A percentile compares a stretch with the other conserved stretches of the same genome.
phyloP scores from a whole-genome alignment of 768 basidiomycete species.

The Dendrothele bispora region DNA sequence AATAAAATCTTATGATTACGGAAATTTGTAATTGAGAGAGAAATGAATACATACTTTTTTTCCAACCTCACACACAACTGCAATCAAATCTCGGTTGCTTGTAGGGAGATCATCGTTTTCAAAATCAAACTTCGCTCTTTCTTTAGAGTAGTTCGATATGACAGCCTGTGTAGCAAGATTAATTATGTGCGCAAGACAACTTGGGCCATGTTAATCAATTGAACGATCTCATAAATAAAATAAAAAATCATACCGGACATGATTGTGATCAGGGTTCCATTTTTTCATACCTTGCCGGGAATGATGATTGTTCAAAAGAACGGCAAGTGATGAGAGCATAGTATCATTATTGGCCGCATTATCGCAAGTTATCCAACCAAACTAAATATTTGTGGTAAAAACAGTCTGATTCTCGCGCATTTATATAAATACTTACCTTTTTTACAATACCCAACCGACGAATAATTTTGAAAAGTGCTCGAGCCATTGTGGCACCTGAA shows the following conservation, averaged over 20 bases:
- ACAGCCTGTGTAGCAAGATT: slow-evolving; percentile 33
- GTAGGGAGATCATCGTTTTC: too few species aligned
- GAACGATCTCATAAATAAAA: background rate
- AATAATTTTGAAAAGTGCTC: slow-evolving; percentile 36
- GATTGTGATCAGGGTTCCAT: background rate
- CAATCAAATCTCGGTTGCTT: too few species aligned
- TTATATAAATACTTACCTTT: slow-evolving; percentile 24
- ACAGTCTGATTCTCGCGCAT: slow-evolving; percentile 1
- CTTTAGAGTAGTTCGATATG: too few species aligned
- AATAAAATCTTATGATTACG: too few species aligned
- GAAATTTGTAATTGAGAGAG: too few species aligned
- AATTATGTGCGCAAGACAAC: slow-evolving; percentile 30
- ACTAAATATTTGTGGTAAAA: slow-evolving; percentile 16
- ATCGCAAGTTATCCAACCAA: slow-evolving; percentile 36
- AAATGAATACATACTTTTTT: too few species aligned
- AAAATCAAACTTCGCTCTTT: too few species aligned
- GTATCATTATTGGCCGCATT: slow-evolving; percentile 39
- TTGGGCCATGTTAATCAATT: slow-evolving; percentile 11
- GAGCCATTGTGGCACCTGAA: slow-evolving; percentile 31
- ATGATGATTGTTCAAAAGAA: background rate
- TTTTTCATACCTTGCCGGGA: background rate
- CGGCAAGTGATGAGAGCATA: slow-evolving; percentile 28
- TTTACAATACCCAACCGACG: slow-evolving; percentile 22
- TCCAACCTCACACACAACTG: too few species aligned
- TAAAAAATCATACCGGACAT: slow-evolving; percentile 5